Percentiles rank a stretch among this genome's conserved stretches.
Conservation (phyloP, 1,284 basidiomycete genomes). For the Trichosporon sp. region DNA sequence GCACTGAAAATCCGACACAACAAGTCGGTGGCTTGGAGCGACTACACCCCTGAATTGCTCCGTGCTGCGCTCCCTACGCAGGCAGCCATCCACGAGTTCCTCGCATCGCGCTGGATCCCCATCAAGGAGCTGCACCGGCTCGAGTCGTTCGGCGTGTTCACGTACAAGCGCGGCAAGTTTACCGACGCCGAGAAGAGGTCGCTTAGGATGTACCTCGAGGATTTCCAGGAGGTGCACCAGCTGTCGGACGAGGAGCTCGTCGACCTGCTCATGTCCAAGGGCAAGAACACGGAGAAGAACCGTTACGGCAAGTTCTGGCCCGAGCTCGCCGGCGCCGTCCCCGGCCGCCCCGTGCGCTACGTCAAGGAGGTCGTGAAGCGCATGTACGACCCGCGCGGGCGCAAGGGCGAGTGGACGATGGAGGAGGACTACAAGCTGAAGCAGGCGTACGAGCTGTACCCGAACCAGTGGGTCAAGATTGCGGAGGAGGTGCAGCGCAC, state of each 20-base stretch:
- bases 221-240: slow-evolving; percentile 26
- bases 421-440: slow-evolving; percentile 37
- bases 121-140: slow-evolving; percentile 29
- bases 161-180: slow-evolving; percentile 37
- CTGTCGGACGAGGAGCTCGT: slow-evolving; percentile 26
- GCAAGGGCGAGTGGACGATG: slow-evolving; percentile 39
- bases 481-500: slow-evolving; percentile 34
- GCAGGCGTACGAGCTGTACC: slow-evolving; percentile 31
- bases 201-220: slow-evolving; percentile 26
- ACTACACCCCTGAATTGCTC: slow-evolving; percentile 3
- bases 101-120: slow-evolving; percentile 30
- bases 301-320: slow-evolving; percentile 36
- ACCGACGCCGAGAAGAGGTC: slow-evolving; percentile 27
- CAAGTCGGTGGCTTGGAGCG: background rate
- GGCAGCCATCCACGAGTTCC: slow-evolving; percentile 27
- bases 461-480: slow-evolving; percentile 38
- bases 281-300: slow-evolving; percentile 18
- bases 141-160: slow-evolving; percentile 36
- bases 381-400: slow-evolving; percentile 36
- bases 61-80: background rate
- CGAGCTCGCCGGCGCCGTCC: slow-evolving; percentile 32
- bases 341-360: slow-evolving; percentile 41
- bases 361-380: slow-evolving; percentile 37
- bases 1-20: background rate
- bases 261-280: slow-evolving; percentile 33